Conservation (phyloP, 108 stramenopile genomes). For the Cyclotella choctawhatcheeana region DNA sequence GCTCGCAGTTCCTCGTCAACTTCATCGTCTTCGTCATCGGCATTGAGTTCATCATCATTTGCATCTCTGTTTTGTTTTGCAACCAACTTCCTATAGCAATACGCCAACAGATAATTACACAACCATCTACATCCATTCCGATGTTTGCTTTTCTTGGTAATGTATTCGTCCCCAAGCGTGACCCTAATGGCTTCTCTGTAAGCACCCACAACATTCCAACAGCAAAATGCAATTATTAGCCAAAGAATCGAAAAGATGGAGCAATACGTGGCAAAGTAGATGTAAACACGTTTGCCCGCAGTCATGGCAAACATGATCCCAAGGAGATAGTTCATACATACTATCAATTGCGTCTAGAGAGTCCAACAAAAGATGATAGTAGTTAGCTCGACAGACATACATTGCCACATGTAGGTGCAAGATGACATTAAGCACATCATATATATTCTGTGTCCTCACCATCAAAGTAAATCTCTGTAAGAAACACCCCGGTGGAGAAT, state of each 20-base stretch:
- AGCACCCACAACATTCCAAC: slow-evolving; percentile 29
- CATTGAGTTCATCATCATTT: slow-evolving; percentile 5
- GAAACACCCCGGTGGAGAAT: slow-evolving; percentile 27
- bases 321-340: slow-evolving; percentile 43
- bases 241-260: slow-evolving; percentile 45
- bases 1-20: slow-evolving; percentile 40
- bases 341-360: slow-evolving; percentile 33
- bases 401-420: background rate
- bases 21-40: slow-evolving; percentile 40
- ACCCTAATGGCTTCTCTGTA: slow-evolving; percentile 33
- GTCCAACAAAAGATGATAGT: background rate
- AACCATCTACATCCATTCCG: background rate
- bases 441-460: background rate
- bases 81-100: slow-evolving; percentile 8
- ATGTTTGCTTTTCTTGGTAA: slow-evolving; percentile 13
- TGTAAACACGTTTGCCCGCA: slow-evolving; percentile 40
- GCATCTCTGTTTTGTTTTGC: background rate
- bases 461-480: slow-evolving; percentile 24
- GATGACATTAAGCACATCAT: background rate
- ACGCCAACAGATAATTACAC: slow-evolving; percentile 3
- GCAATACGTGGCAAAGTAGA: slow-evolving; percentile 49
- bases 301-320: slow-evolving; percentile 46
- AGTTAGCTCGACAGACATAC: no score
- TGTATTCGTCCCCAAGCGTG: slow-evolving; percentile 24
- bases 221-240: slow-evolving; percentile 27